phyloP scores from a whole-genome alignment of 2,329 filamentous ascomycete species.

The Exophiala sideris region DNA sequence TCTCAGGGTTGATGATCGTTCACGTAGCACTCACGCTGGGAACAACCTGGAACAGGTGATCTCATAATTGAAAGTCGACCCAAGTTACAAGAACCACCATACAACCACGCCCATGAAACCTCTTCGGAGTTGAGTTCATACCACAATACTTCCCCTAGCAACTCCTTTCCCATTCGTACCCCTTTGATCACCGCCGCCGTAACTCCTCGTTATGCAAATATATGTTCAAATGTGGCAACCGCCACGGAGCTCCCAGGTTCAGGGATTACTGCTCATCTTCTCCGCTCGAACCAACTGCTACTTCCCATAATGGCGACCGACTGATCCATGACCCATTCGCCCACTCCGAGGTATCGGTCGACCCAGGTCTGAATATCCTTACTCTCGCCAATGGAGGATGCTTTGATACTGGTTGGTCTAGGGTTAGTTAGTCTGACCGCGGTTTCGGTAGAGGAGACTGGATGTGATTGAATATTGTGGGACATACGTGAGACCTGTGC shows the following conservation, averaged over 20 bases:
- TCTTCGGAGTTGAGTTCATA: too few relatives aligned
- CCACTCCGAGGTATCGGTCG: slow-evolving; percentile 87
- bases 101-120: too few relatives aligned
- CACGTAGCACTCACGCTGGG: too few relatives aligned
- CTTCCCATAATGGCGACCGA: slow-evolving; percentile 87
- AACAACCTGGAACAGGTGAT: too few relatives aligned
- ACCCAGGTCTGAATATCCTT: slow-evolving; percentile 84
- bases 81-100: too few relatives aligned
- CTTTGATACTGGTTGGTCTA: slow-evolving; percentile 68
- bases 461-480: slow-evolving; percentile 44
- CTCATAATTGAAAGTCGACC: too few relatives aligned
- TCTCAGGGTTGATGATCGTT: too few relatives aligned
- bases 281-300: slow-evolving; percentile 87
- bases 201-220: not conserved
- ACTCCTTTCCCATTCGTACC: too few relatives aligned
- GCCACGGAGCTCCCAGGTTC: not conserved
- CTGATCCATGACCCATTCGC: slow-evolving; percentile 98
- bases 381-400: slow-evolving; percentile 78
- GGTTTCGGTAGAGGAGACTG: slow-evolving; percentile 9
- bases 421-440: slow-evolving; percentile 28
- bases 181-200: too few relatives aligned
- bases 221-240: not conserved
- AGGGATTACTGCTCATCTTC: slow-evolving; percentile 56
- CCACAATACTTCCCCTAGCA: too few relatives aligned
- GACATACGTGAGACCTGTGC: slow-evolving; percentile 95